Conservation (phyloP, 345 rosid genomes). For the Eutrema yunnanense region DNA sequence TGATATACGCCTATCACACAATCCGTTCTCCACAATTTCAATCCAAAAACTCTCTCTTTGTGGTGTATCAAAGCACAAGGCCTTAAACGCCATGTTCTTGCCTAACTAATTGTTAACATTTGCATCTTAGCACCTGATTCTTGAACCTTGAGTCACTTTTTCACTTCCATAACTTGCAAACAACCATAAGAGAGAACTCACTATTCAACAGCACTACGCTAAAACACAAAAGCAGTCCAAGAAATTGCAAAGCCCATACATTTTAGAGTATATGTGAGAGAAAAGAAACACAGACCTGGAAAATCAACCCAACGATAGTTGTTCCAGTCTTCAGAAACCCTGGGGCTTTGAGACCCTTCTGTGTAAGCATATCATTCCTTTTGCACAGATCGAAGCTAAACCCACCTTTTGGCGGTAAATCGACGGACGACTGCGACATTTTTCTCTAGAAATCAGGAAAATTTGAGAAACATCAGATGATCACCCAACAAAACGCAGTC, state of each 20-base stretch:
- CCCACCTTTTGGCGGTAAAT: slow-evolving; percentile 63
- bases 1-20: neutral
- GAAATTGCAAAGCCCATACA: neutral
- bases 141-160: neutral
- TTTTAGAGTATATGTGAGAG: neutral
- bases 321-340: slow-evolving; percentile 85
- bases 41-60: neutral
- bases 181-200: neutral
- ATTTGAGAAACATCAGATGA: neutral
- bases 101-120: neutral
- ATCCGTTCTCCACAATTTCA: neutral
- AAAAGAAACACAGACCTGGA: slow-evolving; percentile 42
- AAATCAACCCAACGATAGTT: slow-evolving; percentile 83
- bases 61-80: neutral
- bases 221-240: neutral
- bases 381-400: slow-evolving; percentile 83
- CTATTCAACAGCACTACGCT: neutral
- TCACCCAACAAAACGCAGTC: neutral
- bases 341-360: slow-evolving; percentile 61
- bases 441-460: neutral
- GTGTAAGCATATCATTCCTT: slow-evolving; percentile 67
- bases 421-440: slow-evolving; percentile 50
- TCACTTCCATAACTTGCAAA: neutral
- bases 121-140: neutral
- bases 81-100: neutral